Conservation (phyloP, 2,329 filamentous ascomycete genomes). For the Purpureocillium lavendulum region DNA sequence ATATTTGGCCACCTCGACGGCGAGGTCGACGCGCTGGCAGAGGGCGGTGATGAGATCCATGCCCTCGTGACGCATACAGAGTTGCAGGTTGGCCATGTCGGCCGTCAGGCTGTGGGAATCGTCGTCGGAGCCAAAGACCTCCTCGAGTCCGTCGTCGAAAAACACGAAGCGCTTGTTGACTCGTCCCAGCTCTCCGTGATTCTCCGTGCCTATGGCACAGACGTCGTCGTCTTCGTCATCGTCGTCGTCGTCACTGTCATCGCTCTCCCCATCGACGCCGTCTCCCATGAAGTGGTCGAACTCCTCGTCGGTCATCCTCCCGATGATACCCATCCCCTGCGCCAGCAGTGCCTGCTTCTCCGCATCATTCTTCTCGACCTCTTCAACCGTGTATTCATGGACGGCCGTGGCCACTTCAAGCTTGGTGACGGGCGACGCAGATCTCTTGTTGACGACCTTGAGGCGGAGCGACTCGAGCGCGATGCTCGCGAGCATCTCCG, state of each 20-base stretch:
- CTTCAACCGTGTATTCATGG: slow-evolving; percentile 10
- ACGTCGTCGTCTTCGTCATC: background rate
- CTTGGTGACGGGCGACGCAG: slow-evolving; percentile 7
- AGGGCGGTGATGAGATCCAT: slow-evolving; percentile 36
- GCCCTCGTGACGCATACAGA: slow-evolving; percentile 13
- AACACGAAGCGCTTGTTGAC: slow-evolving; percentile 20
- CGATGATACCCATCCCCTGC: slow-evolving; percentile 5
- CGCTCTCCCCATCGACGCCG: too few relatives aligned
- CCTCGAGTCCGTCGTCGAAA: slow-evolving; percentile 13
- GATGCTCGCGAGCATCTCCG: slow-evolving; percentile 12
- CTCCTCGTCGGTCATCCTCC: slow-evolving; percentile 8
- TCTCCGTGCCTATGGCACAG: slow-evolving; percentile 2
- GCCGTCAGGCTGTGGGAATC: slow-evolving; percentile 16
- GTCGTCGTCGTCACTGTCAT: background rate
- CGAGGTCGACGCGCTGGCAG: slow-evolving; percentile 39
- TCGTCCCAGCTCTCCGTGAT: slow-evolving; percentile 6
- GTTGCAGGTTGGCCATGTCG: slow-evolving; percentile 6
- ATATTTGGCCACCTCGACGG: slow-evolving; percentile 44
- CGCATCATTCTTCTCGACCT: slow-evolving; percentile 7
- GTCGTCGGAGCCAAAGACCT: slow-evolving; percentile 16
- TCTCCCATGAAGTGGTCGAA: slow-evolving; percentile 1
- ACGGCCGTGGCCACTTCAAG: slow-evolving; percentile 13
- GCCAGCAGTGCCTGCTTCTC: slow-evolving; percentile 2
- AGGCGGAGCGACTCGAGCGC: slow-evolving; percentile 11
- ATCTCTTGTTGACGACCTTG: slow-evolving; percentile 2